These are phyloP conservation scores for Nigrospora osmanthi DNA, from an alignment of 2,329 filamentous ascomycete species.

Conservation along the genomic window DNA sequence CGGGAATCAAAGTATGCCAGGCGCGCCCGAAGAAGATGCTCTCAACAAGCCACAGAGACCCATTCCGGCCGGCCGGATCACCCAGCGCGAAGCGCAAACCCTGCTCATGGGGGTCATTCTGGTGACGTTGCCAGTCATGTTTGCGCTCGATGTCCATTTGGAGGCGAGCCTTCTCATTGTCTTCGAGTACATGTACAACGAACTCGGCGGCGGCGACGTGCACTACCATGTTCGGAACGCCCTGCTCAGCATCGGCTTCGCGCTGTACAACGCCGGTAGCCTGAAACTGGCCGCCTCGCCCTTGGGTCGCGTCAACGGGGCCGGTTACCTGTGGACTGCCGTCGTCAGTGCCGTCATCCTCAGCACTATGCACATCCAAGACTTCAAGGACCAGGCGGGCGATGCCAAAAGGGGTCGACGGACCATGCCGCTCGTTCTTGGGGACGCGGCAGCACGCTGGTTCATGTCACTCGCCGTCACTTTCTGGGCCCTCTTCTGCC, in stretches of 20 bases:
- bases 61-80: slow-evolving; percentile 2
- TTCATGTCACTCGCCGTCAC: slow-evolving; percentile 12
- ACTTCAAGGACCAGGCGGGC: slow-evolving; percentile 26
- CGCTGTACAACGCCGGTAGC: slow-evolving; percentile 13
- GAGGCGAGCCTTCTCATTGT: slow-evolving; percentile 1
- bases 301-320: slow-evolving; percentile 1
- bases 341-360: slow-evolving; percentile 21
- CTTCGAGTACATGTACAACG: slow-evolving; percentile 11
- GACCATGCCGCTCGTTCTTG: slow-evolving; percentile 18
- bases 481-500: slow-evolving; percentile 13
- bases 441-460: slow-evolving; percentile 15
- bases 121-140: not conserved
- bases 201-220: slow-evolving; percentile 18
- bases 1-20: slow-evolving; percentile 4
- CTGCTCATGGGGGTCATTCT: slow-evolving; percentile 1
- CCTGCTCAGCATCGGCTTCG: slow-evolving; percentile 16
- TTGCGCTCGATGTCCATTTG: not conserved
- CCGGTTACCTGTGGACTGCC: slow-evolving; percentile 17
- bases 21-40: slow-evolving; percentile 1
- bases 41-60: slow-evolving; percentile 6
- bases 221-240: slow-evolving; percentile 12
- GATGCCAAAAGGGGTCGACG: slow-evolving; percentile 16
- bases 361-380: slow-evolving; percentile 29
- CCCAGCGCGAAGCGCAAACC: not conserved
- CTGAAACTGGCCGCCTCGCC: slow-evolving; percentile 11